These are phyloP conservation scores for Graphilbum sp. DNA, from an alignment of 2,329 filamentous ascomycete genomes.

Conservation along the genomic window DNA sequence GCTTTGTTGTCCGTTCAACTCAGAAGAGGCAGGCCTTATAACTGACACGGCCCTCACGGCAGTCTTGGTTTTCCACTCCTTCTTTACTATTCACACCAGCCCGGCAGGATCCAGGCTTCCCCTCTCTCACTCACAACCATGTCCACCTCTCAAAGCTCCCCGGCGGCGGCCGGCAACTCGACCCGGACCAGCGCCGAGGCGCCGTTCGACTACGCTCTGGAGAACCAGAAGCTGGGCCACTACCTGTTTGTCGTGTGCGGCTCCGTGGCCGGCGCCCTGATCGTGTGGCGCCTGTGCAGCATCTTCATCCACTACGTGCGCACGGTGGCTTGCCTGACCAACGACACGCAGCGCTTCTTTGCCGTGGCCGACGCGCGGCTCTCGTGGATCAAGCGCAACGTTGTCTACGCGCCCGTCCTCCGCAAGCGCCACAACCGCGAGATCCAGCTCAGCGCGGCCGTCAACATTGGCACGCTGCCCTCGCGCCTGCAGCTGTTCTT, in stretches of 20 bases:
- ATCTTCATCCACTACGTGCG: slow-evolving; percentile 52
- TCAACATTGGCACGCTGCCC: slow-evolving; percentile 54
- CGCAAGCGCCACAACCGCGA: slow-evolving; percentile 63
- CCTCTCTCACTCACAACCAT: too few species aligned
- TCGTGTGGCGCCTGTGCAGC: slow-evolving; percentile 49
- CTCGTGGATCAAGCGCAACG: slow-evolving; percentile 49
- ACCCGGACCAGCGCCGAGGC: slow-evolving; percentile 14
- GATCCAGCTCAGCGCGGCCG: slow-evolving; percentile 41
- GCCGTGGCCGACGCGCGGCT: slow-evolving; percentile 34
- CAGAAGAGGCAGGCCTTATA: too few species aligned
- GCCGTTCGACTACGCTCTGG: slow-evolving; percentile 12
- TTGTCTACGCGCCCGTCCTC: slow-evolving; percentile 56
- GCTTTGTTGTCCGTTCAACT: too few species aligned
- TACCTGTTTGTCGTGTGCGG: slow-evolving; percentile 50
- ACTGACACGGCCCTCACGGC: too few species aligned
- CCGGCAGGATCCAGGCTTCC: too few species aligned
- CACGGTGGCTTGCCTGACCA: slow-evolving; percentile 58
- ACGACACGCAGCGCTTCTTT: slow-evolving; percentile 69
- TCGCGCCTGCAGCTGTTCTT: slow-evolving; percentile 62
- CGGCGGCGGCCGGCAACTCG: not conserved
- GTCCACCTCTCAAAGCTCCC: not conserved
- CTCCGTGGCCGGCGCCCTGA: slow-evolving; percentile 42
- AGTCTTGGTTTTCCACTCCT: too few species aligned
- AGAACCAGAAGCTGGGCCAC: slow-evolving; percentile 39
- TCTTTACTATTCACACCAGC: too few species aligned